Conservation (phyloP, 2,329 filamentous ascomycete genomes). For the Aspergillus brasiliensis region DNA sequence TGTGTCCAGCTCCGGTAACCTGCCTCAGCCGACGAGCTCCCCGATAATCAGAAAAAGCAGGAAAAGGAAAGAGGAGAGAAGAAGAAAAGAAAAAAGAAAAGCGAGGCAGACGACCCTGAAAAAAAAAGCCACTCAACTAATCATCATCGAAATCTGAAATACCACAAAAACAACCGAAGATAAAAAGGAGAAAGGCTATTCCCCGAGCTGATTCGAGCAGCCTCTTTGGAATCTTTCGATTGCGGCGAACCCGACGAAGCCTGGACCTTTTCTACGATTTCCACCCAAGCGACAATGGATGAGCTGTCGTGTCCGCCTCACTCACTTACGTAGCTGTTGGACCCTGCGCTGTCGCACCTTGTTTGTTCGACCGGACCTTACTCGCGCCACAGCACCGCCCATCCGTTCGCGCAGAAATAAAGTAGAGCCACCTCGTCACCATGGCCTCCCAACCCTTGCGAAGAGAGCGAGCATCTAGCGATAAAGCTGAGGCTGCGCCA, state of each 20-base stretch:
- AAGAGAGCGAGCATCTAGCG: slow-evolving; percentile 37
- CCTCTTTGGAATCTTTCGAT: background rate
- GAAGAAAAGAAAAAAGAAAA: background rate
- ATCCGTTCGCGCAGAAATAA: slow-evolving; percentile 13
- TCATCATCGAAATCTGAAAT: background rate
- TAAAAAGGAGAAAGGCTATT: background rate
- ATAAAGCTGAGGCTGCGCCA: slow-evolving; percentile 30
- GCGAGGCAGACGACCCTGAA: too few species aligned
- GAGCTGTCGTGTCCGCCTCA: slow-evolving; percentile 29
- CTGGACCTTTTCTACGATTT: slow-evolving; percentile 9
- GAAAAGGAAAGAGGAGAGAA: slow-evolving; percentile 7
- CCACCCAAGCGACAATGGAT: slow-evolving; percentile 36
- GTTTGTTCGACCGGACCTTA: slow-evolving; percentile 21
- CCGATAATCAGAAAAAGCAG: slow-evolving; percentile 2
- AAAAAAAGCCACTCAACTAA: background rate
- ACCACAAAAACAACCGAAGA: background rate
- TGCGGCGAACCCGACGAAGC: background rate
- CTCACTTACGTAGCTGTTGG: slow-evolving; percentile 33
- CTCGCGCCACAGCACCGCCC: slow-evolving; percentile 14
- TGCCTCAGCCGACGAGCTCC: background rate
- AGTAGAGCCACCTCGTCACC: slow-evolving; percentile 4
- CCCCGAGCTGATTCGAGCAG: background rate
- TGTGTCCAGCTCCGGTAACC: slow-evolving; percentile 2
- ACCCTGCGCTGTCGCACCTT: slow-evolving; percentile 25
- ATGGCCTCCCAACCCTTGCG: slow-evolving; percentile 34